Base-by-base conservation (phyloP, 2,329 filamentous ascomycete genomes). In the Fusarium chaquense region DNA sequence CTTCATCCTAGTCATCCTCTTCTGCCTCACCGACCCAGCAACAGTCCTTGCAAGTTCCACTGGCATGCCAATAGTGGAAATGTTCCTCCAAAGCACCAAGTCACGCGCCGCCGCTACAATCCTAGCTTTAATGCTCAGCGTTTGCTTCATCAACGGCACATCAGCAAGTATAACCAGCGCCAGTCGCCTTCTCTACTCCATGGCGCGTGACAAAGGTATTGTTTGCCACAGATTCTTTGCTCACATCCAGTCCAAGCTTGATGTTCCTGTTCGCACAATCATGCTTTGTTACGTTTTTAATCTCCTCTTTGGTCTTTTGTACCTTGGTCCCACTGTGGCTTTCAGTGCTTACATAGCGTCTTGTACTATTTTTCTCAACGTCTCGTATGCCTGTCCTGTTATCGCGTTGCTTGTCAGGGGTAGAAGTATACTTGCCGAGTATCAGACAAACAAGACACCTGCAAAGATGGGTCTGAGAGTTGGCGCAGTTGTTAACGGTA, bases 91-190 rank as follows among this genome's bases (percentile, higher is more conserved):
- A 47, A 80, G 78, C 1, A 84, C 82, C 0, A 74, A 78, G 3
- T 82, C 74, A 41, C 78, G 79, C 1, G 80, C 78, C 0, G 82
- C 22, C 78, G 80, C 33, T 60, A 65, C 84, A 0, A 61, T 85
- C 11, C 1, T 65, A 74, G 78, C 45, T 65, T 24, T 84, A 10
- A 79, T 81, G 71, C 69, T 84, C 1, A 77, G 76, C 0, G 68
- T 84, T 1, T 83, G 82, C 47, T 84, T 84, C 50, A 76, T 84
- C 46, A 82, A 83, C 26, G 83, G 83, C 9, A 83, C 81, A 6
- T 81, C 79, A 35, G 76, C 62, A 0, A 65, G 62, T 12, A 65
- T 83, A 12, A 83, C 81, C 6, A 82, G 78, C 40, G 81, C 78
- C 0, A 83, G 78, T 18, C 75, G 83, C 16, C 75, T 85, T 18